These are phyloP conservation scores for Pulveroboletus sp. DNA, from an alignment of 768 basidiomycete genomes.

Conservation along the genomic window DNA sequence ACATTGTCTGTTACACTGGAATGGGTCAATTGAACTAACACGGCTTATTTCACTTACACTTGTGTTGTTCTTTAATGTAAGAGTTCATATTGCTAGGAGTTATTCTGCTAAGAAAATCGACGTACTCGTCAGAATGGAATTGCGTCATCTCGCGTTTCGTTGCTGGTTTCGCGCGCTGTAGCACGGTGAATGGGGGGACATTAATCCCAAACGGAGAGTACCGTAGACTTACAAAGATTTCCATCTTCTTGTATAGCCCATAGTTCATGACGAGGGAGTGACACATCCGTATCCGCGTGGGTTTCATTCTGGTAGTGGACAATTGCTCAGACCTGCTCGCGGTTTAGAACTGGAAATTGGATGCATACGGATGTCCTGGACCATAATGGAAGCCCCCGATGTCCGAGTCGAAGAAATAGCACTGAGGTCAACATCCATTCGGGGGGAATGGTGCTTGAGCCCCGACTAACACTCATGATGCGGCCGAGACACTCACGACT, in stretches of 20 bases:
- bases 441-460: slow-evolving; percentile 1
- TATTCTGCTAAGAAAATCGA: slow-evolving; percentile 93
- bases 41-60: slow-evolving; percentile 57
- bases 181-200: background rate
- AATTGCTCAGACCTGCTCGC: background rate
- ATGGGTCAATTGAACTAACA: background rate
- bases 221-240: slow-evolving; percentile 83
- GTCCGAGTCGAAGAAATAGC: slow-evolving; percentile 99
- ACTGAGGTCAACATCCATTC: slow-evolving; percentile 44
- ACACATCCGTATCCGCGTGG: slow-evolving; percentile 98
- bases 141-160: slow-evolving; percentile 99
- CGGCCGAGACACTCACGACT: slow-evolving; percentile 57
- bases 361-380: slow-evolving; percentile 85
- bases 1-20: slow-evolving; percentile 71
- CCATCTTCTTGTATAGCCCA: slow-evolving; percentile 99
- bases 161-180: slow-evolving; percentile 95
- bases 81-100: slow-evolving; percentile 94
- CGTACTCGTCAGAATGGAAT: slow-evolving; percentile 99
- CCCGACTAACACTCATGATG: slow-evolving; percentile 1
- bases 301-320: slow-evolving; percentile 73
- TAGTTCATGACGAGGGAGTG: slow-evolving; percentile 99
- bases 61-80: slow-evolving; percentile 92
- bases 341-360: background rate
- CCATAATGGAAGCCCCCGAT: slow-evolving; percentile 99
- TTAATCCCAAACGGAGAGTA: background rate